Conservation (phyloP, 768 basidiomycete genomes). For the Fibroporia radiculosa region DNA sequence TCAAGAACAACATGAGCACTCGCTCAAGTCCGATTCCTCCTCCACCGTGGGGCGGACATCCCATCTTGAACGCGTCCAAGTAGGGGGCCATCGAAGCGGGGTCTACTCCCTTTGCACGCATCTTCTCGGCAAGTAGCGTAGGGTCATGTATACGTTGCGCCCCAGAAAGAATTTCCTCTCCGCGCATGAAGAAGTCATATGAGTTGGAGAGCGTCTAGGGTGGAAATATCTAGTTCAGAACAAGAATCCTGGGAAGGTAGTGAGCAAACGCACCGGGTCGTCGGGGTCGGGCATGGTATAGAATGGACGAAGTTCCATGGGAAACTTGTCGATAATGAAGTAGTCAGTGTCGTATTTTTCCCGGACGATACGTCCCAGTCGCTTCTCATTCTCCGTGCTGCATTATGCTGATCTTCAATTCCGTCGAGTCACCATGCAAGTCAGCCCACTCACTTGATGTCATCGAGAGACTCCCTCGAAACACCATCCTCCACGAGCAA, state of each 20-base stretch:
- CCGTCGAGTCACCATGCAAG: not conserved
- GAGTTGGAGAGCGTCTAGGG: conserved; percentile 86
- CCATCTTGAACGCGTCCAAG: conserved; percentile 89
- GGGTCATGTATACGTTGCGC: conserved; percentile 98
- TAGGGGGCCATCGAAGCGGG: conserved; percentile 90
- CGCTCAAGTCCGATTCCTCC: conserved; percentile 95
- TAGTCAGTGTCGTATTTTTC: conserved; percentile 97
- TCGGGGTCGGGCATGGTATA: conserved; percentile 98
- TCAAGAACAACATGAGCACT: conserved; percentile 95
- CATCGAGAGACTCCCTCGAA: conserved; percentile 68
- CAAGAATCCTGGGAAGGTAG: not conserved
- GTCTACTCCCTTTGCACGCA: conserved; percentile 83
- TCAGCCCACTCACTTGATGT: conserved; percentile 63
- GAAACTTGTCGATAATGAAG: conserved; percentile 99
- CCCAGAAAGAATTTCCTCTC: conserved; percentile 97
- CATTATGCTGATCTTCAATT: not conserved
- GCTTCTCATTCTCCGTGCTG: conserved; percentile 94
- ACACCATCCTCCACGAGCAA: conserved; percentile 84
- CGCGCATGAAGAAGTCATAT: conserved; percentile 99
- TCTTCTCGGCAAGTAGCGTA: conserved; percentile 69
- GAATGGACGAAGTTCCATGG: conserved; percentile 90
- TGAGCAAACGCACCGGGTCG: conserved; percentile 56
- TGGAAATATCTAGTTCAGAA: not conserved
- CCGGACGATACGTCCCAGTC: conserved; percentile 82
- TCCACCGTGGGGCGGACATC: conserved; percentile 93